Percentiles rank a stretch among this genome's conserved stretches.
These are phyloP conservation scores for Malus hybrid DNA, from an alignment of 331 rosid species.

Conservation along the genomic window DNA sequence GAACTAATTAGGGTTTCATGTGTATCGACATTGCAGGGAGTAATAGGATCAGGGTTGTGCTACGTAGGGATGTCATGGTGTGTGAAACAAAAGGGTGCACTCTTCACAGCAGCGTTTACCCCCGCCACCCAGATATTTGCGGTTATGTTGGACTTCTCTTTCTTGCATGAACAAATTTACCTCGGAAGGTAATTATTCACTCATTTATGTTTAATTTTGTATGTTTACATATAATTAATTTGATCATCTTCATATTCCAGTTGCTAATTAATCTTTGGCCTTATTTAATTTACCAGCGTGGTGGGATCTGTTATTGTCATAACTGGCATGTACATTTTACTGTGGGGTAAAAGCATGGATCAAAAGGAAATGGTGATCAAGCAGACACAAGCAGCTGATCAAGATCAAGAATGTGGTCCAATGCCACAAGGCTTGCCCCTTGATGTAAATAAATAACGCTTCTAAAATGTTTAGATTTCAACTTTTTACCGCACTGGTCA, in stretches of 20 bases:
- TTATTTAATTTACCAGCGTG: conserved; percentile 35
- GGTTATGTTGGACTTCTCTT: no score
- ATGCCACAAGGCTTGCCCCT: not conserved
- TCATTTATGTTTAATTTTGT: not conserved
- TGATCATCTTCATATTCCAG: not conserved
- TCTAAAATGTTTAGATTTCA: not conserved
- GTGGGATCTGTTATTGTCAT: conserved; percentile 66
- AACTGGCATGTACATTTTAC: conserved; percentile 67
- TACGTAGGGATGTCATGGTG: no score
- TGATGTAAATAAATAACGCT: not conserved
- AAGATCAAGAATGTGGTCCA: conserved; percentile 20
- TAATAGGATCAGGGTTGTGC: conserved; percentile 58
- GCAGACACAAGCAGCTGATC: conserved; percentile 30
- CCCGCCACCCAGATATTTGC: no score
- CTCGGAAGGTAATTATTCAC: conserved; percentile 50
- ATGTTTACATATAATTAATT: not conserved
- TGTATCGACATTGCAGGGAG: conserved; percentile 39
- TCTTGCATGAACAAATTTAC: no score
- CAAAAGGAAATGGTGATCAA: conserved; percentile 18
- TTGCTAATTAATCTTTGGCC: not conserved
- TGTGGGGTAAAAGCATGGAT: conserved; percentile 71
- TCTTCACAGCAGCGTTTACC: no score
- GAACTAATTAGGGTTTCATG: not conserved
- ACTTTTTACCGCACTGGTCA: not conserved
- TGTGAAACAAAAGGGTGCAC: no score